Conservation (phyloP, 2,329 filamentous ascomycete genomes). For the Exophiala aquamarina region DNA sequence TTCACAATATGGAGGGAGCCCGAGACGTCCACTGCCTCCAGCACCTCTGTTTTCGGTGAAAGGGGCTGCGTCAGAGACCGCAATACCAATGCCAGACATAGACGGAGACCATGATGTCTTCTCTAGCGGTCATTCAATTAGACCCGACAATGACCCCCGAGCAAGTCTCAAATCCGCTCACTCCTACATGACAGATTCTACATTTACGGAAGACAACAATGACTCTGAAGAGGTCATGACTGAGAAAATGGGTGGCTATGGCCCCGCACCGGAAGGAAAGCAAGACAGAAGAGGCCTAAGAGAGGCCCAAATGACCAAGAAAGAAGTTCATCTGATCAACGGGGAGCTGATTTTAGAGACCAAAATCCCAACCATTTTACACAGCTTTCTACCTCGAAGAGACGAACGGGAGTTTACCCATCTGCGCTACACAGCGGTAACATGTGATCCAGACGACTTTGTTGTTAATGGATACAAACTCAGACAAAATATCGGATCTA, state of each 20-base stretch:
- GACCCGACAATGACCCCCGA: slow-evolving; percentile 56
- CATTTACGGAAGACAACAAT: slow-evolving; percentile 50
- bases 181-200: slow-evolving; percentile 62
- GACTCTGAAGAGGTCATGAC: slow-evolving; percentile 35
- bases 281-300: slow-evolving; percentile 86
- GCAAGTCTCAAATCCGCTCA: slow-evolving; percentile 62
- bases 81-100: slow-evolving; percentile 66
- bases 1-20: slow-evolving; percentile 83
- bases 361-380: slow-evolving; percentile 97
- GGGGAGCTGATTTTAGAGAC: slow-evolving; percentile 96
- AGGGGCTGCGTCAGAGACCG: slow-evolving; percentile 60
- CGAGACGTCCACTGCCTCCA: slow-evolving; percentile 80
- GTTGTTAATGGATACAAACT: slow-evolving; percentile 85
- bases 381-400: slow-evolving; percentile 90
- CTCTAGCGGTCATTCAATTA: slow-evolving; percentile 45
- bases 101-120: slow-evolving; percentile 69
- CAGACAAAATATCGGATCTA: slow-evolving; percentile 83
- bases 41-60: slow-evolving; percentile 69
- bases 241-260: slow-evolving; percentile 73
- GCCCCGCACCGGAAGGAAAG: slow-evolving; percentile 79
- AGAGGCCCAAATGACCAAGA: slow-evolving; percentile 82
- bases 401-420: slow-evolving; percentile 97
- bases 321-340: slow-evolving; percentile 94
- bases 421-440: slow-evolving; percentile 98
- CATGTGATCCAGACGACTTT: slow-evolving; percentile 94